Evolutionary conservation across 768 basidiomycete species (phyloP), one percentile per base, ranked within the genome.

Genomic region (Boletus vinaceobasis): DNA sequence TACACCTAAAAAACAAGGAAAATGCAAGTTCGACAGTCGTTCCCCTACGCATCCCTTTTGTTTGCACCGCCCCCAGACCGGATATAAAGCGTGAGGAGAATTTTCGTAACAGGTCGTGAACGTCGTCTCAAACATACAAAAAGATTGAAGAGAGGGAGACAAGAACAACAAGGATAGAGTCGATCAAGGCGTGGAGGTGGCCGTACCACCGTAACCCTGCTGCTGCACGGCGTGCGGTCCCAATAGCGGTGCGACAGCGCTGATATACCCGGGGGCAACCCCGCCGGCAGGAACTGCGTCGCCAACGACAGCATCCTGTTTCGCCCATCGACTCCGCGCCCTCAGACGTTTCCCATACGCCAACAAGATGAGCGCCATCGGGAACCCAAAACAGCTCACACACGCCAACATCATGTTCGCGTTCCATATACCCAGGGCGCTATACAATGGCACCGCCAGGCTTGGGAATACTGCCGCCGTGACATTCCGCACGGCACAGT

Each of bases 251-350:
- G 62, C 58, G 10, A 48, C 26, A 0, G 50, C 50, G 15, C n/a
- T 39, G 7, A 33, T 27, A n/a, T 50, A 48, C 14, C 2, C 27
- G 5, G 38, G 5, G 7, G 5, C 35, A 15, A 1, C 36, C 5
- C 17, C 38, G 4, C 3, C 27, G 15, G 13, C 43, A 3, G 49
- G n/a, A 4, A 17, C n/a, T 7, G 17, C 7, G 1, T 36, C 43
- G 4, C 31, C 52, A 11, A 42, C 26, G 10, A 33, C 35, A n/a
- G 3, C 49, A 19, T 65, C 61, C 38, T 68, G 66, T 27, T 48
- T 58, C 21, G 66, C 66, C 66, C 66, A 67, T n/a, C 56, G 58
- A 56, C 66, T 68, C 17, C 7, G 51, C 8, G 53, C 66, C 21
- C 66, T 58, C 35, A 67, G 32, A 4, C 45, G 48, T 21, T 60